A percentile compares a stretch with the other conserved stretches of the same genome.
Conservation (phyloP, 176 grass and related monocot species). For the Carex kokanica region DNA sequence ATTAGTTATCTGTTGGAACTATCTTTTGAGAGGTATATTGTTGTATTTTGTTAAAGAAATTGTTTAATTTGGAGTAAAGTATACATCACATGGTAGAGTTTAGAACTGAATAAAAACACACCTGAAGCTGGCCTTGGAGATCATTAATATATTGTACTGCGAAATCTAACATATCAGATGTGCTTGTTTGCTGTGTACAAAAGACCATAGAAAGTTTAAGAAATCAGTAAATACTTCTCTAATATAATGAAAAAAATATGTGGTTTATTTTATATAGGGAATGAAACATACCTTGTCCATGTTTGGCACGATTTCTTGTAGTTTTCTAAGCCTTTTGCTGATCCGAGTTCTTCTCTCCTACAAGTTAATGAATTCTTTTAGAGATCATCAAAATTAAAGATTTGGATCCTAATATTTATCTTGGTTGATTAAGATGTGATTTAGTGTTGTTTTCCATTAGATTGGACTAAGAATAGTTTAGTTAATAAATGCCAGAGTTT, state of each 20-base stretch:
- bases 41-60: neutral
- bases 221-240: neutral
- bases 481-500: neutral
- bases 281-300: constrained; percentile 82
- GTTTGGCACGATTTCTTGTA: constrained; percentile 89
- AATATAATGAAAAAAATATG: neutral
- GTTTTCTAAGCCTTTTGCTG: constrained; percentile 82
- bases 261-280: neutral
- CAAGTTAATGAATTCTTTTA: neutral
- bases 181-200: constrained; percentile 86
- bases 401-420: neutral
- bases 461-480: neutral
- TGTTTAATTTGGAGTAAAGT: neutral
- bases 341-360: constrained; percentile 98
- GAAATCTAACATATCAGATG: constrained; percentile 90
- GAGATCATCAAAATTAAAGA: neutral
- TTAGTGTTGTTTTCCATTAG: neutral
- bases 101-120: constrained; percentile 20
- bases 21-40: neutral
- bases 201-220: constrained; percentile 6
- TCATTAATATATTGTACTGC: constrained; percentile 87
- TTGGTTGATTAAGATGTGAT: neutral
- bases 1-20: neutral
- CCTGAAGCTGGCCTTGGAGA: constrained; percentile 81
- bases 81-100: neutral